These are phyloP conservation scores for Pseudopyrenochaeta lycopersici DNA, from an alignment of 2,329 filamentous ascomycete species.

Conservation along the genomic window DNA sequence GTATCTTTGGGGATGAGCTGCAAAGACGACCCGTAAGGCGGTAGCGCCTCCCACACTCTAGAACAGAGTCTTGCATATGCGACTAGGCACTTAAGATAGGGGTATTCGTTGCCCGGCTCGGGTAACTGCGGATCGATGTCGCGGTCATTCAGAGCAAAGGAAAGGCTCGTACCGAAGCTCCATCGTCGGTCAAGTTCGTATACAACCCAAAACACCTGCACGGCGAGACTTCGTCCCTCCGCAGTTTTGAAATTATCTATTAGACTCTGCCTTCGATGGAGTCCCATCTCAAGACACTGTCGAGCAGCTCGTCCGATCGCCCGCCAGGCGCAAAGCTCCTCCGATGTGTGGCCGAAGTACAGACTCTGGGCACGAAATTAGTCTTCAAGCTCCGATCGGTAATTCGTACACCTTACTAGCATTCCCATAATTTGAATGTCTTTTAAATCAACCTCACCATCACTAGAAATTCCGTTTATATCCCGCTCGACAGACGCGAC, in stretches of 20 bases:
- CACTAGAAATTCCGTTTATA: slow-evolving; percentile 17
- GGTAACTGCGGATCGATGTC: slow-evolving; percentile 31
- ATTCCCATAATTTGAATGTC: slow-evolving; percentile 33
- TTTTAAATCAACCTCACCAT: slow-evolving; percentile 21
- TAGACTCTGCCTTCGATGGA: slow-evolving; percentile 28
- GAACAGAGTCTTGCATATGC: slow-evolving; percentile 28
- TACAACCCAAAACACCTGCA: slow-evolving; percentile 29
- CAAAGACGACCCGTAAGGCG: slow-evolving; percentile 24
- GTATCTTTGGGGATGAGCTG: slow-evolving; percentile 30
- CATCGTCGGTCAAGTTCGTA: slow-evolving; percentile 31
- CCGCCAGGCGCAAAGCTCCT: slow-evolving; percentile 30
- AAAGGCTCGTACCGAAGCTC: slow-evolving; percentile 31
- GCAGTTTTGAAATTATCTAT: slow-evolving; percentile 24
- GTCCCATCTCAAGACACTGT: slow-evolving; percentile 28
- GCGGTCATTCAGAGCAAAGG: slow-evolving; percentile 27
- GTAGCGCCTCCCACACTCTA: slow-evolving; percentile 29
- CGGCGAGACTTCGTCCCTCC: slow-evolving; percentile 17
- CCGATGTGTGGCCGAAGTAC: slow-evolving; percentile 28
- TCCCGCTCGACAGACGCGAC: slow-evolving; percentile 24
- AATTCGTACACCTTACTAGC: slow-evolving; percentile 9
- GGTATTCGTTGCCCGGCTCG: slow-evolving; percentile 22
- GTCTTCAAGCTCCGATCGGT: not conserved
- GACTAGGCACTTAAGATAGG: slow-evolving; percentile 28
- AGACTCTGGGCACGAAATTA: slow-evolving; percentile 12
- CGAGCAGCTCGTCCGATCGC: slow-evolving; percentile 28